phyloP scores from a whole-genome alignment of 2,329 filamentous ascomycete genomes.

The Colletotrichum acutatum region DNA sequence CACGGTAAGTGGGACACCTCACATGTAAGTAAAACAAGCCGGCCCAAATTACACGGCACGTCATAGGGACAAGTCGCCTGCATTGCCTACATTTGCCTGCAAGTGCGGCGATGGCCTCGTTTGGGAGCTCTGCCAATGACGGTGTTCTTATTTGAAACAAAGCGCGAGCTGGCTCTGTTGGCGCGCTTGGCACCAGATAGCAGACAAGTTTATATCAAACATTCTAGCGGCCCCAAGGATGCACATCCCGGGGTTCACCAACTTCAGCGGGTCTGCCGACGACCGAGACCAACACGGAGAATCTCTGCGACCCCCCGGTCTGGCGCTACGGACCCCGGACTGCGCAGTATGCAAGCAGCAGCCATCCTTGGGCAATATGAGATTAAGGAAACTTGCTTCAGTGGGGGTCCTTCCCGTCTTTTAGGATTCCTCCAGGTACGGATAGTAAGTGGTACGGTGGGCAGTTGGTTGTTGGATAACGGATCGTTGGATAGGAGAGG shows the following conservation, averaged over 20 bases:
- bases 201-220: slow-evolving; percentile 26
- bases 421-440: neutral
- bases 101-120: slow-evolving; percentile 2
- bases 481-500: neutral
- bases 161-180: slow-evolving; percentile 1
- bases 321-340: slow-evolving; percentile 15
- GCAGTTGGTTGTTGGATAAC: neutral
- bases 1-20: neutral
- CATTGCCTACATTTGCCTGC: neutral
- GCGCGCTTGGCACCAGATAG: slow-evolving; percentile 16
- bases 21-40: slow-evolving; percentile 15
- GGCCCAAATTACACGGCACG: slow-evolving; percentile 14
- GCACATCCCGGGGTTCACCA: slow-evolving; percentile 16
- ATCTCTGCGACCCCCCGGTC: slow-evolving; percentile 1
- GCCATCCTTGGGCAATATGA: slow-evolving; percentile 1
- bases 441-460: neutral
- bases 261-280: slow-evolving; percentile 16
- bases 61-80: slow-evolving; percentile 20
- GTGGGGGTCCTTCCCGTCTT: slow-evolving; percentile 9
- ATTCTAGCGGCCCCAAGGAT: slow-evolving; percentile 20
- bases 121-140: slow-evolving; percentile 12
- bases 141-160: slow-evolving; percentile 27
- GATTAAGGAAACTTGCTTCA: slow-evolving; percentile 27
- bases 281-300: slow-evolving; percentile 25
- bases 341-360: neutral